Base-by-base conservation (phyloP, 2,329 filamentous ascomycete species). In the Neocucurbitaria cava region DNA sequence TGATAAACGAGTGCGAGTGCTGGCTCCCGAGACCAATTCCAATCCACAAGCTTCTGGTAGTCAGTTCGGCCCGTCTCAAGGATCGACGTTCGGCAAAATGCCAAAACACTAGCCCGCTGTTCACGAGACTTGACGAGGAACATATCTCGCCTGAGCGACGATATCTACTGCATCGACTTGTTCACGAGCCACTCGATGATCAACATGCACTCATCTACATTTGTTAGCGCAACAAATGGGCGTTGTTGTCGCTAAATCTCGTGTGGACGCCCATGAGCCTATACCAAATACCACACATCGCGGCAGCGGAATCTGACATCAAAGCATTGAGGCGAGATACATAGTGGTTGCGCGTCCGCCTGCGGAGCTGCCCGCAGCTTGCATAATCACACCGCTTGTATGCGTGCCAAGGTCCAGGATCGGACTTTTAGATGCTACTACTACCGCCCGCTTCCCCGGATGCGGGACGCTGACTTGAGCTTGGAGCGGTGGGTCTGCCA, bases 1-100 rank as follows among this genome's bases (percentile, higher is more conserved):
- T 4, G 65, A 72, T 15, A 69, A 64, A 49, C 64, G 68, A 31
- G 72, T 75, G 3, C 63, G 73, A 38, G 62, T 76, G 17, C 56
- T 74, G 8, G 64, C 56, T 35, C 63, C 67, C 5, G 46, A 41
- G 3, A 21, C 54, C 28, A 38, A 47, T 49, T 17, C 54, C 28
- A 38, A 47, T 49, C 13, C 21, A 15, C 43, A 51, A 26, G 33
- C 31, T 28, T 41, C 42, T 17, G 31, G 49, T 4, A 49, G 35
- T 28, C 56, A 56, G 23, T 35, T 53, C 49, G 58, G 55, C 36
- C 53, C 61, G 42, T 55, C 54, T 17, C 51, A 33, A 1, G 47
- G 43, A 36, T 33, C 58, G 21, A 44, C 50, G 20, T 44, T 50
- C 15, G 50, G 49, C 15, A 61, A 52, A 61, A 9, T 50, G 39